Base-by-base conservation (phyloP, 441 rosid genomes). In the Gossypium aridum region DNA sequence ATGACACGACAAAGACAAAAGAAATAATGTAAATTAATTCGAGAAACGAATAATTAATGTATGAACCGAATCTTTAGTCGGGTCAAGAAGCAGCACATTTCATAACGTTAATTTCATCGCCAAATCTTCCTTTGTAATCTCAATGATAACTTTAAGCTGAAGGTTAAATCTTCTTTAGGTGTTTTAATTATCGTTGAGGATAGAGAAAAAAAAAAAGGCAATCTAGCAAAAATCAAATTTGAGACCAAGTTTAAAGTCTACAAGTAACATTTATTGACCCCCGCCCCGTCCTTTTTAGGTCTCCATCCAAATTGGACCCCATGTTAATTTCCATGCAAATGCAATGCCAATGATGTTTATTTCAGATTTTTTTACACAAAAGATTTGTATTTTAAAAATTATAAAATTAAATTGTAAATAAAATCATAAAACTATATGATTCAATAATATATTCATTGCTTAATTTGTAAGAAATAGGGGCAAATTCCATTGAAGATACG, bases 41-140 rank as follows among this genome's bases (percentile, higher is more conserved):
- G 5, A 61, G 17, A 28, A 43, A 20, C 54, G 22, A 19, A 49
- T 28, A 56, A 22, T 56, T 61, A 28, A 28, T 28, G 10, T 16
- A 14, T 20, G 34, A 10, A 5, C 1, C 9, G 17, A 26, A 71
- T 72, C 65, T 59, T 34, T 25, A 17, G 22, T 20, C 66, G n/a
- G 51, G 43, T 25, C 53, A 73, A n/a, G 28, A 34, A 3, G 39
- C 39, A 34, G 39, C 39, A 34, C 7, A 34, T 54, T 55, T 49
- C 61, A 69, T 13, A 23, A 6, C 7, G 5, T 7, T 2, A 22
- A 49, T 67, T 67, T 59, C 64, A 47, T 34, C 39, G 19, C 57
- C 60, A 71, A 34, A 75, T 71, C 82, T 72, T 72, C 67, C 57
- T 71, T 34, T 39, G 23, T 34, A 59, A 65, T 75, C 76, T 75